These are phyloP conservation scores for Rosa persica DNA, from an alignment of 306 rosid genomes.

Conservation along the genomic window DNA sequence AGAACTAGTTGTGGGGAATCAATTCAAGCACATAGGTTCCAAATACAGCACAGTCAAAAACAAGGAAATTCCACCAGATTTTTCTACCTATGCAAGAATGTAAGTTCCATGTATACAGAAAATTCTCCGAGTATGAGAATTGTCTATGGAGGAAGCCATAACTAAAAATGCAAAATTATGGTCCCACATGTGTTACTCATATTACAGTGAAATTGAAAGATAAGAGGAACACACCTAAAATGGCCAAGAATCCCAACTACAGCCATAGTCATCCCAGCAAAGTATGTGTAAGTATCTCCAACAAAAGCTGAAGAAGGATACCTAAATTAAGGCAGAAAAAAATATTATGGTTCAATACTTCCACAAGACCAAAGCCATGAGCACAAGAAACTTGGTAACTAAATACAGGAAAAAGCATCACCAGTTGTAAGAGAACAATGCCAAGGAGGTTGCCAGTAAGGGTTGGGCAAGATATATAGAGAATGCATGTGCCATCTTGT, in stretches of 20 bases:
- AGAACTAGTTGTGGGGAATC: not conserved
- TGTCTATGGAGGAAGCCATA: not conserved
- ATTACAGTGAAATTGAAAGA: conserved; percentile 1
- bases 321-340: conserved; percentile 49
- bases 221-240: conserved; percentile 56
- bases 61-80: not conserved
- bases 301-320: conserved; percentile 95
- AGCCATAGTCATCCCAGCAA: conserved; percentile 99
- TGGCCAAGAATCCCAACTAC: conserved; percentile 94
- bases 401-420: conserved; percentile 25
- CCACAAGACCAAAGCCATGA: conserved; percentile 17
- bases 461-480: conserved; percentile 84
- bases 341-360: conserved; percentile 21
- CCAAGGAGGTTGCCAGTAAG: conserved; percentile 72
- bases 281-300: conserved; percentile 95
- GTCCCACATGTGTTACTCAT: not conserved
- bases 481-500: conserved; percentile 87
- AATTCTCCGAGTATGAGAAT: not conserved
- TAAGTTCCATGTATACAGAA: not conserved
- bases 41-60: not conserved
- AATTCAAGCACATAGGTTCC: not conserved
- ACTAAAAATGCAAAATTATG: not conserved
- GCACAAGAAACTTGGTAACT: conserved; percentile 11
- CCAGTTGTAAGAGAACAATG: conserved; percentile 74
- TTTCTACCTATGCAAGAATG: not conserved